A percentile compares a stretch with the other conserved stretches of the same genome.
Evolutionary conservation across 805 yeast genomes (phyloP).

Genomic region (Torulaspora microellipsoides): DNA sequence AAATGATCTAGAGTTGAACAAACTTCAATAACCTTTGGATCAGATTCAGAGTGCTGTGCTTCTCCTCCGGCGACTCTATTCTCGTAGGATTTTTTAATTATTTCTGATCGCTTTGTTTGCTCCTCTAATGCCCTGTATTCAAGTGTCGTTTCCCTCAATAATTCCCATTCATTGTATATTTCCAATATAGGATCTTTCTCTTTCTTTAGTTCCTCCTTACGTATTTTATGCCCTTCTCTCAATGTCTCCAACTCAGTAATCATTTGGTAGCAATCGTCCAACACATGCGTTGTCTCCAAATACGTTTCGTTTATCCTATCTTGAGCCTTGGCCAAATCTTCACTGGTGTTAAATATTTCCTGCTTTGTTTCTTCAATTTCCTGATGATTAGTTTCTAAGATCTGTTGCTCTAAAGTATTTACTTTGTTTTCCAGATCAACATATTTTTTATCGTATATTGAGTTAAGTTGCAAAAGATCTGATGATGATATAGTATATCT

Average conservation of each 20-base stretch:
- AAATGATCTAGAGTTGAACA: constrained; percentile 5
- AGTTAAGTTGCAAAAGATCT: constrained; percentile 16
- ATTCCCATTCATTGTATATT: constrained; percentile 13
- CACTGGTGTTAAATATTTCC: constrained; percentile 15
- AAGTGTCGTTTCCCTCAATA: constrained; percentile 2
- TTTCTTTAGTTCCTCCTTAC: constrained; percentile 6
- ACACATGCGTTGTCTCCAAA: constrained; percentile 19
- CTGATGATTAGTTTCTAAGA: constrained; percentile 13
- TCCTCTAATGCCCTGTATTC: constrained; percentile 5
- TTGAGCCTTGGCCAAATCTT: constrained; percentile 18
- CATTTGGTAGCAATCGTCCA: constrained; percentile 26
- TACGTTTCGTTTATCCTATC: constrained; percentile 22
- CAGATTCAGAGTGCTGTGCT: neutral
- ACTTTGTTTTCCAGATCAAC: constrained; percentile 22
- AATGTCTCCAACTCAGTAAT: constrained; percentile 19
- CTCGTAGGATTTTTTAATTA: constrained; percentile 9
- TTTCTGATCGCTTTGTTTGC: constrained; percentile 8
- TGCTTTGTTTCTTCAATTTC: constrained; percentile 22
- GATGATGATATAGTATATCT: constrained; percentile 28
- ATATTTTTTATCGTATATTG: constrained; percentile 25
- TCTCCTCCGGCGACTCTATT: neutral
- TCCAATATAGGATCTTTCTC: constrained; percentile 7
- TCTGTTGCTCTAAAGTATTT: constrained; percentile 17
- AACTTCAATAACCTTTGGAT: constrained; percentile 3
- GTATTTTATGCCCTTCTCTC: constrained; percentile 10